Evolutionary conservation across 768 basidiomycete genomes (phyloP).

Genomic region (Rhodosporidiobolus odoratus): DNA sequence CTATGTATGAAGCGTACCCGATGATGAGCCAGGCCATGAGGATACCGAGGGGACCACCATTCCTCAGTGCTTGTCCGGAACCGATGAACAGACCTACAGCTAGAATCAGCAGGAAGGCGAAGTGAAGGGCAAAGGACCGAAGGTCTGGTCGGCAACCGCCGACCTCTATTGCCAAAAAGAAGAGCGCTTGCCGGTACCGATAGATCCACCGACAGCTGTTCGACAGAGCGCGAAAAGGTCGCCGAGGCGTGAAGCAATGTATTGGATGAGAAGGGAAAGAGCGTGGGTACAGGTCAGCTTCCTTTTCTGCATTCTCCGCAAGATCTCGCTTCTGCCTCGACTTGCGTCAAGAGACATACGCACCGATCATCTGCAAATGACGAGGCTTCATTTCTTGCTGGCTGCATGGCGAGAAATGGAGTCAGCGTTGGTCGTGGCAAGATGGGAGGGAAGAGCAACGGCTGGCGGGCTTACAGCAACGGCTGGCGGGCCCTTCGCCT

Average conservation of each 20-base stretch:
- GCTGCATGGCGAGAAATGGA: neutral
- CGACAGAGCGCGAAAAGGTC: too few species aligned
- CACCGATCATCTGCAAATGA: conserved; percentile 44
- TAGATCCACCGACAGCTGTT: conserved; percentile 45
- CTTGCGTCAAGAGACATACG: too few species aligned
- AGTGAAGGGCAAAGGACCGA: too few species aligned
- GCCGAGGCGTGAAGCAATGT: neutral
- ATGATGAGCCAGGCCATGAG: conserved; percentile 39
- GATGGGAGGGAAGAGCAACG: neutral
- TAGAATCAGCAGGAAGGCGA: too few species aligned
- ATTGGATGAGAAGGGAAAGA: neutral
- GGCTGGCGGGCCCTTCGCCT: conserved; percentile 42
- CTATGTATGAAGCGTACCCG: conserved; percentile 6
- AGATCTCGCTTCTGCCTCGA: too few species aligned
- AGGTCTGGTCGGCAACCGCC: conserved; percentile 19
- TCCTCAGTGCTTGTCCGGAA: conserved; percentile 19
- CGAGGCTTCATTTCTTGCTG: conserved; percentile 47
- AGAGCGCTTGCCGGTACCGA: too few species aligned
- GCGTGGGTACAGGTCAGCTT: neutral
- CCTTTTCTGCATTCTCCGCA: neutral
- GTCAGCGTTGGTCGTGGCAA: too few species aligned
- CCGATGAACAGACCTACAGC: conserved; percentile 33
- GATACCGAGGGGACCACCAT: conserved; percentile 33
- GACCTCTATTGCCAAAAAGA: conserved; percentile 18
- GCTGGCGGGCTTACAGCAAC: conserved; percentile 32